Evolutionary conservation across 495 filamentous ascomycete species (phyloP), one percentile per base, ranked within the genome.

Genomic region (Neurospora sp.): DNA sequence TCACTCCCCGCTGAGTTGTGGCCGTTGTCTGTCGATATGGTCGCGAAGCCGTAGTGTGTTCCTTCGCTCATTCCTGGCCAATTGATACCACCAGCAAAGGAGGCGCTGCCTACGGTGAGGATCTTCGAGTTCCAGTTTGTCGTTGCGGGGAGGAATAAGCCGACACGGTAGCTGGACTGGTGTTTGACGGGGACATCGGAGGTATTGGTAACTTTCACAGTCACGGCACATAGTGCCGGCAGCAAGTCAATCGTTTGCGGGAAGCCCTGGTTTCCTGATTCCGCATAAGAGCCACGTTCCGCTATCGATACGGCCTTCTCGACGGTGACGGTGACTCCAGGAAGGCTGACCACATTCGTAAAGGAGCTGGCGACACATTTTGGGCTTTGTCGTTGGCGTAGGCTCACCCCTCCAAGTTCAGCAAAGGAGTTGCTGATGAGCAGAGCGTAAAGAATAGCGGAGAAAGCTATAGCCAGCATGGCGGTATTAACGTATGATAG

Each of bases 1-100:
- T 87, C 83, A 12, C 73, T 75, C 23, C 77, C 59, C 14, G 81
- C 78, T 4, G 83, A 84, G 72, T 83, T 86, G 75, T 90, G 88
- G 0, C 88, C 89, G 14, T 85, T 88, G 77, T 90, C 85, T 1
- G 88, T 90, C 16, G 86, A 86, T 39, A 89, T 81, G 39, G 82
- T 79, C 12, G 87, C 87, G 72, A 88, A 87, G 35, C 87, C 87
- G 48, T 77, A 74, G 69, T 77, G 77, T 8, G 73, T 70, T 4
- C 75, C 75, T 14, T 77, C 71, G 41, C 71, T 70, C 81, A 86
- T 85, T 69, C 85, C 84, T 27, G 81, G 79, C 81, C 81, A 86
- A 75, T 85, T 86, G 73, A 86, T 84, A 2, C 84, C 85, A 9
- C 84, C 83, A 2, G 81, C 82, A 70, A 83, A 86, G 0, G 82